Evolutionary conservation across 2,329 filamentous ascomycete genomes (phyloP).

Genomic region (Cladophialophora yegresii): DNA sequence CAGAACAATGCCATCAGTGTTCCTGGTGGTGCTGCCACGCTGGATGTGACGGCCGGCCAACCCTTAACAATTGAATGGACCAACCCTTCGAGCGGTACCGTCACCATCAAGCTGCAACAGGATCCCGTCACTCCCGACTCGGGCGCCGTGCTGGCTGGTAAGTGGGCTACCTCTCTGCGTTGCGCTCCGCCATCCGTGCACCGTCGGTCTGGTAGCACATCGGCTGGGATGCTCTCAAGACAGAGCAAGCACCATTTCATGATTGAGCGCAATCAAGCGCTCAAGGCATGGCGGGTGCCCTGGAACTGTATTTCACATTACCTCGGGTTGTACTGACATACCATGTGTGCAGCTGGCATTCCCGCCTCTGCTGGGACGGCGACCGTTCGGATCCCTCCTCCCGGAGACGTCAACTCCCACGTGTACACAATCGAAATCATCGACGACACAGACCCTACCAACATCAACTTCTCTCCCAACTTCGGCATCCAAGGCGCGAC

Average conservation of each 20-base stretch:
- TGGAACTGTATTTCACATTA: not conserved
- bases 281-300: too few relatives aligned
- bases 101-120: conserved; percentile 55
- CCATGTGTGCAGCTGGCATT: conserved; percentile 46
- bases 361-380: conserved; percentile 52
- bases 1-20: conserved; percentile 53
- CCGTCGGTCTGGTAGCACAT: not conserved
- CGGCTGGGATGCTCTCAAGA: not conserved
- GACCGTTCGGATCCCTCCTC: conserved; percentile 50
- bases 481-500: conserved; percentile 54
- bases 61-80: conserved; percentile 53
- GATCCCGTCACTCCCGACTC: conserved; percentile 43
- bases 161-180: conserved; percentile 35
- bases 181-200: not conserved
- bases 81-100: conserved; percentile 52
- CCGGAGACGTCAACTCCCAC: conserved; percentile 45
- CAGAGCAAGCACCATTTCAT: not conserved
- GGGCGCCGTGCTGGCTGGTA: conserved; percentile 50
- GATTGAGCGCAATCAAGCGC: not conserved
- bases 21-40: conserved; percentile 43
- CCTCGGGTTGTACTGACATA: not conserved
- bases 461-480: conserved; percentile 56
- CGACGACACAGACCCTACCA: conserved; percentile 46
- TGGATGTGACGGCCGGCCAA: conserved; percentile 51
- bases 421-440: conserved; percentile 59